Base-by-base conservation (phyloP, 305 asterid species). In the Coffea humblotiana region DNA sequence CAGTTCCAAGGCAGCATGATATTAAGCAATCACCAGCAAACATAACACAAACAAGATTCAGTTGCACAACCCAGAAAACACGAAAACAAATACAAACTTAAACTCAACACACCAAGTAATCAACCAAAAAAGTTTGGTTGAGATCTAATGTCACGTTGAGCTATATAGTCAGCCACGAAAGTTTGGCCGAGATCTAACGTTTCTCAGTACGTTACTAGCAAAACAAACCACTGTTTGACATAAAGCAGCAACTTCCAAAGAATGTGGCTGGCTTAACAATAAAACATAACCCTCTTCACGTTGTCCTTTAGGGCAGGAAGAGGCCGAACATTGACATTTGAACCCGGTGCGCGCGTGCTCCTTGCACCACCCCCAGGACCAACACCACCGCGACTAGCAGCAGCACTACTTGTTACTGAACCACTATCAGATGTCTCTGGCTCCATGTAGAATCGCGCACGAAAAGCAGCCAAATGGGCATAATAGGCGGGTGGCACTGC, bases 401-500 rank as follows among this genome's bases (percentile, higher is more conserved):
- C 87, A 14, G 88, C 93, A 43, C 90, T 90, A 58, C 96, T 90
- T 19, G 89, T 79, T 89, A 93, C 83, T 3, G 97, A 94, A 7
- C 97, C 99, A 75, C 95, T 90, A 61, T 96, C 99, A 0, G 98
- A 91, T 13, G 90, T 90, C 74, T 91, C 97, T 0, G 94, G 97
- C 87, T 94, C 97, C 97, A 94, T 88, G 74, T 96, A 96, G 78
- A 90, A 94, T 13, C 99, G 95, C 29, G 99, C 99, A 58, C 99
- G 91, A 64, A 96, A 96, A 23, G 99, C 99, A 69, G 98, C 99
- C 82, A 96, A 79, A 85, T 96, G 99, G 0, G 98, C 99, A 76
- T 96, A 96, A 77, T 94, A 96, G 47, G 97, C 99, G 51, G 99
- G 99, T 35, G 99, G 99, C 72, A 96, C 99, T 96, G 91, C 71